Conservation (phyloP, 2,329 filamentous ascomycete species). For the Cadophora sp. region DNA sequence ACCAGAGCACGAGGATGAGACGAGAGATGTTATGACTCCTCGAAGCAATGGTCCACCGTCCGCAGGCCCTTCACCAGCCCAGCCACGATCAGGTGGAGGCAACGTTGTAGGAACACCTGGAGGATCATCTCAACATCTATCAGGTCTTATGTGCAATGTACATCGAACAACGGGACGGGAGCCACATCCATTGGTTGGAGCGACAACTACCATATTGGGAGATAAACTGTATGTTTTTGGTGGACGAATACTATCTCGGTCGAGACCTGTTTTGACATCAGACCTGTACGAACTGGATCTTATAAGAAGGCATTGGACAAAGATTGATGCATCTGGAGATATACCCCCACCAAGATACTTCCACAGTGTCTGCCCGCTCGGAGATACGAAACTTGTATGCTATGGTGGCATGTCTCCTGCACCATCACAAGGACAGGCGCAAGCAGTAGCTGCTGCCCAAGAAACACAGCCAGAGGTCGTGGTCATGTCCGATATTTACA, state of each 20-base stretch:
- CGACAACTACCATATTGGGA: slow-evolving; percentile 92
- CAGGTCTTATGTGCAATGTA: slow-evolving; percentile 74
- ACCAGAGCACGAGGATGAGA: slow-evolving; percentile 50
- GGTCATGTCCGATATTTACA: slow-evolving; percentile 97
- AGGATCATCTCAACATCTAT: slow-evolving; percentile 62
- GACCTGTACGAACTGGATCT: slow-evolving; percentile 95
- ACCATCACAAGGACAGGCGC: slow-evolving; percentile 51
- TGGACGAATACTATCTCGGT: slow-evolving; percentile 84
- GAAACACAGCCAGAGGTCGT: slow-evolving; percentile 85
- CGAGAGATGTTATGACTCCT: slow-evolving; percentile 57
- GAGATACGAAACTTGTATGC: slow-evolving; percentile 95
- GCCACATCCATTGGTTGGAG: slow-evolving; percentile 89
- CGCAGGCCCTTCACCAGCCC: slow-evolving; percentile 63
- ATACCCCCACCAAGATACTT: slow-evolving; percentile 93
- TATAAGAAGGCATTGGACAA: slow-evolving; percentile 91
- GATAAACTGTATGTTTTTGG: slow-evolving; percentile 98
- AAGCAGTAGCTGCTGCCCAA: slow-evolving; percentile 53
- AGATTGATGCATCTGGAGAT: slow-evolving; percentile 83
- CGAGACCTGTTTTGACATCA: slow-evolving; percentile 81
- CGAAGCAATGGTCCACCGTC: slow-evolving; percentile 61
- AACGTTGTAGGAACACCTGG: slow-evolving; percentile 52
- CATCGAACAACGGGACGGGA: slow-evolving; percentile 88
- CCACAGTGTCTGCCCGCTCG: slow-evolving; percentile 91
- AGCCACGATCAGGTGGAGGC: slow-evolving; percentile 49
- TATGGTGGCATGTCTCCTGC: slow-evolving; percentile 98